Base-by-base conservation (phyloP, 2,329 filamentous ascomycete species). In the Cordyceps cicadae region DNA sequence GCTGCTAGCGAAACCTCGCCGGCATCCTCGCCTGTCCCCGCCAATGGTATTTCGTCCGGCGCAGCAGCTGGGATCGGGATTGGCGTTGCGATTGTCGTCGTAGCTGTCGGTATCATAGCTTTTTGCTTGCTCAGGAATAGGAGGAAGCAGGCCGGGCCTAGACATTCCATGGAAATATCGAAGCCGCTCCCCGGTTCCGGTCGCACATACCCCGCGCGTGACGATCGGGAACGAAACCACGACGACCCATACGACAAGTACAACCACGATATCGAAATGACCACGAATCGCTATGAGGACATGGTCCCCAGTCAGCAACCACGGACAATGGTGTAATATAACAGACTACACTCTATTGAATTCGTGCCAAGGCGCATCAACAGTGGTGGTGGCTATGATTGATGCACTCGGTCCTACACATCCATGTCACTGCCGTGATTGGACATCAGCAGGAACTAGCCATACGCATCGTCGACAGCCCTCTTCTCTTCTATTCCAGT, bases 221-320 rank as follows among this genome's bases (percentile, higher is more conserved):
- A 74, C 32, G 68, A 72, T 29, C 15, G 56, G 8, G 61, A 54
- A 15, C 50, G 56, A 17, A 55, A 51, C 12, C 50, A 51, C 62
- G 67, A 67, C 56, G 67, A 67, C 56, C 71, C 71, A n/a, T 70
- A 72, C 50, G 68, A 68, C 21, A 70, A 74, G 61, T 72, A 71
- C 12, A 70, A 72, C 52, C 68, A 71, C 17, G 79, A 81, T 52
- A 73, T 83, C 49, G 81, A 84, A 64, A 72, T 78, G 67, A 77
- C 78, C 62, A 76, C 80, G 3, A 76, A 79, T 62, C 76, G 80
- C 48, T 85, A 85, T 64, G 82, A 85, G 69, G 82, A 85, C 64
- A 81, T 84, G 80, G 66, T 81, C 24, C 81, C 81, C 32, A 73
- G 80, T 50, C 74, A 77, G 62, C 75, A 78, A 52, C 82, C 82